Conservation (phyloP, 257 asterid species). For the Fraxinus anomala region DNA sequence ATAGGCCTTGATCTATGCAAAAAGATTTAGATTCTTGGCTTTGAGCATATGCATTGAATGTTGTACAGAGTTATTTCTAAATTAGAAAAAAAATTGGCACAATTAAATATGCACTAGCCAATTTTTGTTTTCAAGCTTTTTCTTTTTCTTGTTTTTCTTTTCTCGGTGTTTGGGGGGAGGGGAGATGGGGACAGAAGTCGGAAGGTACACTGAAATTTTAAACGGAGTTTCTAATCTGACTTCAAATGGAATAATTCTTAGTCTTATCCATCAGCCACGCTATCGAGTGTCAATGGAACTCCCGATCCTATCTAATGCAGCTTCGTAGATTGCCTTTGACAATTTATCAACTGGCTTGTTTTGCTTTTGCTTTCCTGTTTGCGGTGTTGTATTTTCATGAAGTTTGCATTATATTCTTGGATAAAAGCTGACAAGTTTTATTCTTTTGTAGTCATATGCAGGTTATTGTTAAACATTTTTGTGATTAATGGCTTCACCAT, state of each 20-base stretch:
- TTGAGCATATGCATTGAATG: conserved; percentile 3
- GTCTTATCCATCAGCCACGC: conserved; percentile 26
- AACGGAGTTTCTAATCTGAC: conserved; percentile 11
- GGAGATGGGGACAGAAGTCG: neutral
- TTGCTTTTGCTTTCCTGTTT: neutral
- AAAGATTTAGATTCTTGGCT: neutral
- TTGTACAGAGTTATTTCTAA: neutral
- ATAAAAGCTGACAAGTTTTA: neutral
- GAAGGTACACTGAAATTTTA: conserved; percentile 22
- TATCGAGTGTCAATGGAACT: conserved; percentile 20
- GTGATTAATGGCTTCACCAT: conserved; percentile 57
- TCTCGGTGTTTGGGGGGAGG: conserved; percentile 9
- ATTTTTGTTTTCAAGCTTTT: conserved; percentile 10
- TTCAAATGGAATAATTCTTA: conserved; percentile 32
- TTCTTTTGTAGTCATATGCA: conserved; percentile 20
- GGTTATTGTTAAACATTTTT: conserved; percentile 32
- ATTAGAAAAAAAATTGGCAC: too few species aligned
- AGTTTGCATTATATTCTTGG: conserved; percentile 1
- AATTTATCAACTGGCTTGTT: conserved; percentile 25
- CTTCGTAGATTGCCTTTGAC: conserved; percentile 13
- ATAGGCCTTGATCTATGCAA: neutral
- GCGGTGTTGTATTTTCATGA: conserved; percentile 29
- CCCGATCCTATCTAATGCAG: conserved; percentile 15
- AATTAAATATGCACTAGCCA: too few species aligned
- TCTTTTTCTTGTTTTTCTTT: conserved; percentile 26